Base-by-base conservation (phyloP, 805 yeast species). In the Ascoidea tarda region DNA sequence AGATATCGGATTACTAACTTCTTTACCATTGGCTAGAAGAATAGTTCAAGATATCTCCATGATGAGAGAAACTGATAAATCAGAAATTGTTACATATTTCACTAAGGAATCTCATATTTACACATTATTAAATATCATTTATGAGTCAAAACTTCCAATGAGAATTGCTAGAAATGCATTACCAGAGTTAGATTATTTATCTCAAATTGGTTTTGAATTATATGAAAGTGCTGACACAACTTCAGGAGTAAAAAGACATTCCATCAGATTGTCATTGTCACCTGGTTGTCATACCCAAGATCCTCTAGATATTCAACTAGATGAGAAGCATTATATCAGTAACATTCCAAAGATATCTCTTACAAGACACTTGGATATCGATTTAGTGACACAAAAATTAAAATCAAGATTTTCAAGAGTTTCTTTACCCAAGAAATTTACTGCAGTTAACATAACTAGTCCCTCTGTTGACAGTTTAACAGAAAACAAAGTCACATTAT, bases 221-320 rank as follows among this genome's bases (percentile, higher is more conserved):
- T 93, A 89, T 66, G 98, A 93, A 66, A 77, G 81, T 47, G 81
- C 80, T 33, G 93, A 86, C 58, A 75, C 78, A 44, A 71, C 76
- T 45, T 72, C 77, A 6, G 82, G 84, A 6, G 81, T 79, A 51
- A 87, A 87, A 67, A 84, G 86, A 61, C 96, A 91, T 65, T 84
- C 96, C 5, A 84, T 93, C 53, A 77, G 98, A 62, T 75, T 93
- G 55, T 84, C 91, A n/a, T 74, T 93, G 59, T 86, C 96, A 5
- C 98, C 99, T 1, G 99, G 99, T 21, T 93, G 99, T 67, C 97
- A 93, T 68, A 90, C 98, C 0, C 96, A 89, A 62, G 96, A 91
- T 66, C 99, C 99, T 32, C 74, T 93, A 58, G 99, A 93, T 68
- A 96, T 95, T 49, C 96, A 91, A 66, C 74, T 93, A 49, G 99